These are phyloP conservation scores for Brachypodium distachyon DNA, from an alignment of 202 grass and related monocot species.

Conservation along the genomic window DNA sequence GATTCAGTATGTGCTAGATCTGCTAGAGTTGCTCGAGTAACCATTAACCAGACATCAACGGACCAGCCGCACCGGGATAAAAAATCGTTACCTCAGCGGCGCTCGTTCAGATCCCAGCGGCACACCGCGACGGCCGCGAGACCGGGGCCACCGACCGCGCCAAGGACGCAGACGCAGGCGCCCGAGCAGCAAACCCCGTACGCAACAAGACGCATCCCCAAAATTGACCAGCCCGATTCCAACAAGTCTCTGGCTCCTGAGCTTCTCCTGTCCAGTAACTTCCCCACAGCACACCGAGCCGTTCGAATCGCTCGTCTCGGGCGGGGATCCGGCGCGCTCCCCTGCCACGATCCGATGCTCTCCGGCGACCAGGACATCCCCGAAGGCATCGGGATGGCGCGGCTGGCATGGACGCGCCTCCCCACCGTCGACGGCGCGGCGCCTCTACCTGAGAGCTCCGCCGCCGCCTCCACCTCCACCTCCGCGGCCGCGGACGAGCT, in stretches of 20 bases:
- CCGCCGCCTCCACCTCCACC: neutral
- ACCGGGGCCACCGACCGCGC: neutral
- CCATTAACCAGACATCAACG: no score
- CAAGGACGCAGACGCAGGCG: neutral
- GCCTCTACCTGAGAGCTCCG: neutral
- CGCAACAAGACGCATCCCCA: neutral
- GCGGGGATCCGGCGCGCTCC: conserved; percentile 21
- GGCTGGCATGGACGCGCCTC: conserved; percentile 74
- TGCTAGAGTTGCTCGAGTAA: no score
- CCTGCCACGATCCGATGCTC: conserved; percentile 50
- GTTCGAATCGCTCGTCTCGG: conserved; percentile 22
- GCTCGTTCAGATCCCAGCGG: neutral
- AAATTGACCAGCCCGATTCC: neutral
- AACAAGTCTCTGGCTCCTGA: conserved; percentile 4
- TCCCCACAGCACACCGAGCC: neutral
- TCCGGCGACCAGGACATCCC: conserved; percentile 65
- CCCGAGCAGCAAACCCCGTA: neutral
- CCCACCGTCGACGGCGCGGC: conserved; percentile 57
- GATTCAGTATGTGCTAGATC: no score
- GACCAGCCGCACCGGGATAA: no score
- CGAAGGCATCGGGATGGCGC: conserved; percentile 87
- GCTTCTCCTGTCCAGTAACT: neutral
- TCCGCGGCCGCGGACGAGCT: conserved; percentile 20
- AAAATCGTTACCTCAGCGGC: no score
- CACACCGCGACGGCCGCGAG: neutral